phyloP scores from a whole-genome alignment of 2,329 filamentous ascomycete genomes.

The Triangularia setosa region DNA sequence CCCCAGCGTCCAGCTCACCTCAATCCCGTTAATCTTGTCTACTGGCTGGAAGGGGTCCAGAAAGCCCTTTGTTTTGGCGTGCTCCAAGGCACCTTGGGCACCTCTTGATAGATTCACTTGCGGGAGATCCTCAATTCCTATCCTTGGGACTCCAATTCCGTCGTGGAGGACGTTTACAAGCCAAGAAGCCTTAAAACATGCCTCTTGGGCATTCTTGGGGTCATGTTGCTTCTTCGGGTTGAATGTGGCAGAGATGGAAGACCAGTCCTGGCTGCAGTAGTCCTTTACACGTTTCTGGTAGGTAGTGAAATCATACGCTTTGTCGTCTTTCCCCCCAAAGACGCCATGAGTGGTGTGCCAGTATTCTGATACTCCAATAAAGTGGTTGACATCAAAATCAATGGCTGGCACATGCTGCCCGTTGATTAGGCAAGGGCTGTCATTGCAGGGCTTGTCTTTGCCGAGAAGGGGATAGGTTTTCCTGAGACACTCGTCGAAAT shows the following conservation, averaged over 20 bases:
- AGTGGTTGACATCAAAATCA: conserved; percentile 96
- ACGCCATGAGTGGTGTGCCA: conserved; percentile 98
- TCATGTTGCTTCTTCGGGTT: conserved; percentile 65
- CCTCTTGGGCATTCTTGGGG: conserved; percentile 73
- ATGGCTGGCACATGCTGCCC: conserved; percentile 91
- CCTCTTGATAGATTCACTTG: conserved; percentile 69
- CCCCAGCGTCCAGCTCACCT: conserved; percentile 95
- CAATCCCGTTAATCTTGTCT: conserved; percentile 83
- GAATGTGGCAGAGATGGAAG: conserved; percentile 65
- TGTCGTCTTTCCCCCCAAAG: conserved; percentile 74
- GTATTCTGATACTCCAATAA: conserved; percentile 95
- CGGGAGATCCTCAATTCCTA: conserved; percentile 67
- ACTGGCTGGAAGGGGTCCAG: conserved; percentile 86
- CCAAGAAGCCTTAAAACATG: conserved; percentile 98
- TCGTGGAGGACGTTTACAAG: conserved; percentile 94
- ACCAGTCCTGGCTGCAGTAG: conserved; percentile 84
- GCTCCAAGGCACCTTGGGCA: conserved; percentile 60
- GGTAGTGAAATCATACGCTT: conserved; percentile 82
- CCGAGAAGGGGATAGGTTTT: conserved; percentile 82
- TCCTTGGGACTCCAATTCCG: conserved; percentile 86
- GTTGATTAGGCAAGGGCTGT: conserved; percentile 83
- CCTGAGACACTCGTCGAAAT: conserved; percentile 79
- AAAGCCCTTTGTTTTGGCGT: conserved; percentile 70
- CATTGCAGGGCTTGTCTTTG: conserved; percentile 79
- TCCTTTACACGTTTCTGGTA: conserved; percentile 82